Conservation (phyloP, 2,329 filamentous ascomycete species). For the Kalaharituber pfeilii region DNA sequence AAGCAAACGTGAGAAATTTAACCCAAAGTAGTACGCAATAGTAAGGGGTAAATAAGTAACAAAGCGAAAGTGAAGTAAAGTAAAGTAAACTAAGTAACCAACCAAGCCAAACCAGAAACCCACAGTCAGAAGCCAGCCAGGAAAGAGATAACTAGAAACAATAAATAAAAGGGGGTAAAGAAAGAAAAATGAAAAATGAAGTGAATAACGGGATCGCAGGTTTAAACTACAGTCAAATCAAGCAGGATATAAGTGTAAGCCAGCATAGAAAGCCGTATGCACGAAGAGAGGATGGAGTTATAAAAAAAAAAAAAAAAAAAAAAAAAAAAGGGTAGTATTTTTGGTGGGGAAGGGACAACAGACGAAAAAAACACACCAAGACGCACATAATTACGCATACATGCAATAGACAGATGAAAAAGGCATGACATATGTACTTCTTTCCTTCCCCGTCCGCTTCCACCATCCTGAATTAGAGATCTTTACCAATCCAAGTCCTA, state of each 20-base stretch:
- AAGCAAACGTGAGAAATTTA: slow-evolving; percentile 21
- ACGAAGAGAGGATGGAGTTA: not conserved
- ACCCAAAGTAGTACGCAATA: slow-evolving; percentile 11
- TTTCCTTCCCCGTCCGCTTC: no score
- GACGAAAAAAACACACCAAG: no score
- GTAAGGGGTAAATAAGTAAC: slow-evolving; percentile 27
- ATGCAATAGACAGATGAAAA: no score
- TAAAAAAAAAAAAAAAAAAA: not conserved
- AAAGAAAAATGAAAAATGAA: slow-evolving; percentile 8
- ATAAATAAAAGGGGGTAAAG: slow-evolving; percentile 6
- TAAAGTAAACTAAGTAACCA: no score
- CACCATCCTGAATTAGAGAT: no score
- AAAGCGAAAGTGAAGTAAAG: slow-evolving; percentile 5
- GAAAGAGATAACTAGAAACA: no score
- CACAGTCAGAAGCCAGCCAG: no score
- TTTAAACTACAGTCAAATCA: slow-evolving; percentile 31
- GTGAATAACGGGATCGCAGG: slow-evolving; percentile 36
- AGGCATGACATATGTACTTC: no score
- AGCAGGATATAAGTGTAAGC: slow-evolving; percentile 9
- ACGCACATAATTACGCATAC: no score
- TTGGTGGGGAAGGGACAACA: no score
- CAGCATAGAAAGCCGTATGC: not conserved
- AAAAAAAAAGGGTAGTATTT: no score
- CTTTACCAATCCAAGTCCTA: no score
- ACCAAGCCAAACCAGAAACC: slow-evolving; percentile 5